Conservation (phyloP, 768 basidiomycete genomes). For the Symmetrospora coprosmae region DNA sequence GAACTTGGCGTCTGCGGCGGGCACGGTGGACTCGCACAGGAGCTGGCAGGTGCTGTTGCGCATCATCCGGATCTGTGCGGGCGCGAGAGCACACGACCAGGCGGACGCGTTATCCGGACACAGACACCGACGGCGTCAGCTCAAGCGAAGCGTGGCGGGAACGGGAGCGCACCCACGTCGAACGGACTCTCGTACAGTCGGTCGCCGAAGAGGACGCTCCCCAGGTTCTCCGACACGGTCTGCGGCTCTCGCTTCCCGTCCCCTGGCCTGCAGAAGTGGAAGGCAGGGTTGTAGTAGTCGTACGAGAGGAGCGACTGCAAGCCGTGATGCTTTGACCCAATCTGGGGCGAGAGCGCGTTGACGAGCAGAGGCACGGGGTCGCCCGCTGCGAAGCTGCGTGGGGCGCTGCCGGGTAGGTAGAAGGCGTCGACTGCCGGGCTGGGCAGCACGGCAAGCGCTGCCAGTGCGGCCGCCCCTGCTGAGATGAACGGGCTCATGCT, state of each 20-base stretch:
- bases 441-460: no score
- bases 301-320: constrained; percentile 34
- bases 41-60: constrained; percentile 59
- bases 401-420: constrained; percentile 79
- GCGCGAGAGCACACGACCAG: not conserved
- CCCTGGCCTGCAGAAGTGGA: constrained; percentile 71
- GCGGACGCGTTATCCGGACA: no score
- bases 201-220: constrained; percentile 92
- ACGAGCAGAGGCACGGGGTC: constrained; percentile 53
- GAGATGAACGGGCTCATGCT: no score
- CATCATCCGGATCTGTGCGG: constrained; percentile 62
- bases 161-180: constrained; percentile 44
- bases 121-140: no score
- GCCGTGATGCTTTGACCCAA: not conserved
- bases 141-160: no score
- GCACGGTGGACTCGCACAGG: constrained; percentile 54
- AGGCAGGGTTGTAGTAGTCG: constrained; percentile 78
- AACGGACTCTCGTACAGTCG: constrained; percentile 83
- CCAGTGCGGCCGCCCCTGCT: no score
- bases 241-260: constrained; percentile 42
- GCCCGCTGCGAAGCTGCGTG: constrained; percentile 58
- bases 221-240: constrained; percentile 46
- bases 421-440: constrained; percentile 50
- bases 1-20: constrained; percentile 63
- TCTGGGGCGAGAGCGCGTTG: not conserved